A percentile compares a stretch with the other conserved stretches of the same genome.
These are phyloP conservation scores for Cladosporium austrohemisphaericum DNA, from an alignment of 2,329 filamentous ascomycete genomes.

Conservation along the genomic window DNA sequence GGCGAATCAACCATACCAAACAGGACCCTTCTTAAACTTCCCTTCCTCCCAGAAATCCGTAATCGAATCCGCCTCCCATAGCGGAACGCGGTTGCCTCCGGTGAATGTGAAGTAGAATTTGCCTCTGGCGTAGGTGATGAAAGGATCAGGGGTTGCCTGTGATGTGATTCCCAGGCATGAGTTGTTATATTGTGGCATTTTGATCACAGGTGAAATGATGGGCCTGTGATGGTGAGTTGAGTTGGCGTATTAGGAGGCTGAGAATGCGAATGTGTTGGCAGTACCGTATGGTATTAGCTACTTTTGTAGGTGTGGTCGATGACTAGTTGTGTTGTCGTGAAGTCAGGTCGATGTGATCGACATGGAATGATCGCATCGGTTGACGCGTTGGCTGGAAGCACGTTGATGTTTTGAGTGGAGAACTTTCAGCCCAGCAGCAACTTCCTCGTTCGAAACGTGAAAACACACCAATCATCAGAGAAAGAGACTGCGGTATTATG, in stretches of 20 bases:
- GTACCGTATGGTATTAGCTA: not conserved
- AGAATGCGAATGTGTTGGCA: too few relatives aligned
- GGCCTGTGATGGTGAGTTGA: too few relatives aligned
- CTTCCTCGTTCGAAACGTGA: too few relatives aligned
- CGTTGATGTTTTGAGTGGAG: too few relatives aligned
- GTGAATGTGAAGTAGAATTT: conserved; percentile 48
- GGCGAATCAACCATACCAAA: conserved; percentile 31
- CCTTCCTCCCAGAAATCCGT: conserved; percentile 37
- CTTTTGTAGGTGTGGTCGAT: not conserved
- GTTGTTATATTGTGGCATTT: conserved; percentile 28
- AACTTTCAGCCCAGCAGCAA: too few relatives aligned
- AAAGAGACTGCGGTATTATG: too few relatives aligned
- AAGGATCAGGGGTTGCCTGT: conserved; percentile 42
- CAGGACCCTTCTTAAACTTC: conserved; percentile 35
- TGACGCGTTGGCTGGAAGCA: too few relatives aligned
- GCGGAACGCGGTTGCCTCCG: conserved; percentile 41
- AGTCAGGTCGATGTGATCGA: not conserved
- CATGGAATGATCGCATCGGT: conserved; percentile 1
- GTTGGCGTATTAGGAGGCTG: too few relatives aligned
- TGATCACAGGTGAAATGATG: too few relatives aligned
- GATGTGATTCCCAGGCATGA: conserved; percentile 42
- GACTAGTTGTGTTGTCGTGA: not conserved
- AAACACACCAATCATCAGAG: too few relatives aligned
- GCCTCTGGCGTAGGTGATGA: conserved; percentile 40
- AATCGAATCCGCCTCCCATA: conserved; percentile 37